Percentiles rank a stretch among this genome's conserved stretches.
These are phyloP conservation scores for Hypsizygus ulmarius DNA, from an alignment of 1,284 basidiomycete genomes.

Conservation along the genomic window DNA sequence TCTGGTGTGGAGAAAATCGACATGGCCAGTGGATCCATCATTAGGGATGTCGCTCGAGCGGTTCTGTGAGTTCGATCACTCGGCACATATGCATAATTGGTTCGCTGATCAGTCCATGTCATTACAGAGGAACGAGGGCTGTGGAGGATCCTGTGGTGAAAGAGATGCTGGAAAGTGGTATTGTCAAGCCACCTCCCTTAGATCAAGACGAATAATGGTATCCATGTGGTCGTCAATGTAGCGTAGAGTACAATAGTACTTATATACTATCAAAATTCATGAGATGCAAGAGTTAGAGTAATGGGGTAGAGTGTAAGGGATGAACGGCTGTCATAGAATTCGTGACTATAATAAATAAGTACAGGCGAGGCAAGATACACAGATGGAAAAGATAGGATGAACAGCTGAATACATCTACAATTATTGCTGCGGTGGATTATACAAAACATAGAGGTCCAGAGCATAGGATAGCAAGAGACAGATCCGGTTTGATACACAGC, in stretches of 20 bases:
- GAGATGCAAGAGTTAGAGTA: slow-evolving; percentile 1
- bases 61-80: slow-evolving; percentile 48
- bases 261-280: slow-evolving; percentile 4
- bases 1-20: slow-evolving; percentile 75
- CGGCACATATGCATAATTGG: not conserved
- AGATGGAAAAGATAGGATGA: too few species aligned
- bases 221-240: not conserved
- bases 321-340: too few species aligned
- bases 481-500: not conserved
- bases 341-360: too few species aligned
- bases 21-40: slow-evolving; percentile 63
- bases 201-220: slow-evolving; percentile 33
- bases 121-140: slow-evolving; percentile 40
- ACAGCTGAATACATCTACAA: too few species aligned
- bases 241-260: not conserved
- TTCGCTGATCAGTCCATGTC: slow-evolving; percentile 1
- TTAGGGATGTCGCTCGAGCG: slow-evolving; percentile 57
- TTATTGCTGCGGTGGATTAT: too few species aligned
- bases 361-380: not conserved
- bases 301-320: not conserved
- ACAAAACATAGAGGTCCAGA: not conserved
- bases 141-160: slow-evolving; percentile 40
- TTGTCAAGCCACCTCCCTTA: slow-evolving; percentile 46
- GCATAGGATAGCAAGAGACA: not conserved
- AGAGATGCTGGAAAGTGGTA: slow-evolving; percentile 53